Evolutionary conservation across 1,284 basidiomycete genomes (phyloP).

Genomic region (Tilletia indica): DNA sequence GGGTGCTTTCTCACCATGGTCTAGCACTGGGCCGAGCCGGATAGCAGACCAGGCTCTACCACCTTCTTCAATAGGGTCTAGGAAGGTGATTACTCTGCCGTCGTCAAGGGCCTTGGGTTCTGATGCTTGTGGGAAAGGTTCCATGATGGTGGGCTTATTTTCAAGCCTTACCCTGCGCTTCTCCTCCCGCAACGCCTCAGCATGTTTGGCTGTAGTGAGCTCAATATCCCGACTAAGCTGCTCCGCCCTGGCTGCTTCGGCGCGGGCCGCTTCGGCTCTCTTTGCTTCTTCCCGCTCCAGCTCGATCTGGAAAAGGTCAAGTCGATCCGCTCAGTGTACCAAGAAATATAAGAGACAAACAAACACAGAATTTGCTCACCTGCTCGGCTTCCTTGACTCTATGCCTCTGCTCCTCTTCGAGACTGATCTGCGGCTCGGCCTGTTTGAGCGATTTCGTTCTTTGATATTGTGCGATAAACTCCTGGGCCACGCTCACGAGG

Average conservation of each 20-base stretch:
- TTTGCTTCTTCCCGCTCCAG: constrained; percentile 23
- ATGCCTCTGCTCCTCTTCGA: constrained; percentile 50
- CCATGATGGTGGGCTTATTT: background rate
- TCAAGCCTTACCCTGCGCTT: constrained; percentile 16
- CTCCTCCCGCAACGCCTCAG: constrained; percentile 40
- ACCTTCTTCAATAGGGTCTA: constrained; percentile 41
- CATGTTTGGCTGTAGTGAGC: constrained; percentile 12
- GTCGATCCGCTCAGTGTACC: background rate
- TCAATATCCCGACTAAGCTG: constrained; percentile 44
- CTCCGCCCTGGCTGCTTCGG: constrained; percentile 37
- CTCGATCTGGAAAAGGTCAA: background rate
- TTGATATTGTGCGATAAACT: constrained; percentile 42
- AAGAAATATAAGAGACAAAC: too few relatives aligned
- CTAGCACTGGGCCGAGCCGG: constrained; percentile 42
- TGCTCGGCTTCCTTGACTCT: constrained; percentile 41
- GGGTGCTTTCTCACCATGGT: constrained; percentile 14
- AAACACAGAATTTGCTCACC: constrained; percentile 4
- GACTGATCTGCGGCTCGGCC: constrained; percentile 35
- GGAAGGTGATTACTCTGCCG: constrained; percentile 30
- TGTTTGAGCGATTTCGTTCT: constrained; percentile 30
- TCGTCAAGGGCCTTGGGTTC: background rate
- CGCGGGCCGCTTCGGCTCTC: constrained; percentile 25
- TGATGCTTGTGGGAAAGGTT: background rate
- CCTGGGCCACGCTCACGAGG: constrained; percentile 45
- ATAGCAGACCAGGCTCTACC: constrained; percentile 32